Evolutionary conservation across 345 rosid species (phyloP).

Genomic region (Brassica cretica): DNA sequence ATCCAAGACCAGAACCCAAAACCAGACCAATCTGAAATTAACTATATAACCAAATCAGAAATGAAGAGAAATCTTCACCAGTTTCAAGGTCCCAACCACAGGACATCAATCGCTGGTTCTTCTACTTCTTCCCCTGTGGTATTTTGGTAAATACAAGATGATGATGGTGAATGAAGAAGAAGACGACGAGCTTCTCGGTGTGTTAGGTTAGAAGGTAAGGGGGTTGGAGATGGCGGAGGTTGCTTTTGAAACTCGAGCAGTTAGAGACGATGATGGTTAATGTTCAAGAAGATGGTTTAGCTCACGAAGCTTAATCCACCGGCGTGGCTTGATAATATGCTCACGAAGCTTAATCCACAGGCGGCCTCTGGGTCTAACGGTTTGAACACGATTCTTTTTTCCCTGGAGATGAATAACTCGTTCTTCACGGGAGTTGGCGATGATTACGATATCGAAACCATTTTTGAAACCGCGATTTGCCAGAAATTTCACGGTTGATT

Average conservation of each 20-base stretch:
- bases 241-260: constrained; percentile 74
- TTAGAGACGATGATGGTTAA: constrained; percentile 66
- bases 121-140: background rate
- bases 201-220: constrained; percentile 70
- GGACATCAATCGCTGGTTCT: background rate
- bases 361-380: constrained; percentile 7
- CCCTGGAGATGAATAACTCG: constrained; percentile 27
- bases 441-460: constrained; percentile 66
- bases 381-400: background rate
- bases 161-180: constrained; percentile 53
- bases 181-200: constrained; percentile 60
- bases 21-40: background rate
- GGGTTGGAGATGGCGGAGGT: constrained; percentile 86
- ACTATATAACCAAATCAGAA: background rate
- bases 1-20: constrained; percentile 21
- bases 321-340: constrained; percentile 68
- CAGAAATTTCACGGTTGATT: no score
- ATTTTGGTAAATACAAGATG: constrained; percentile 40
- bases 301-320: constrained; percentile 74
- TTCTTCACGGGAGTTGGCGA: constrained; percentile 37
- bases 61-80: constrained; percentile 61
- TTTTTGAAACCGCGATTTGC: background rate
- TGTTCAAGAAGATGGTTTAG: constrained; percentile 61
- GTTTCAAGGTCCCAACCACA: constrained; percentile 37
- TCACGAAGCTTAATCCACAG: constrained; percentile 60